Base-by-base conservation (phyloP, 495 filamentous ascomycete species). In the Trichocladium uniseriatum region DNA sequence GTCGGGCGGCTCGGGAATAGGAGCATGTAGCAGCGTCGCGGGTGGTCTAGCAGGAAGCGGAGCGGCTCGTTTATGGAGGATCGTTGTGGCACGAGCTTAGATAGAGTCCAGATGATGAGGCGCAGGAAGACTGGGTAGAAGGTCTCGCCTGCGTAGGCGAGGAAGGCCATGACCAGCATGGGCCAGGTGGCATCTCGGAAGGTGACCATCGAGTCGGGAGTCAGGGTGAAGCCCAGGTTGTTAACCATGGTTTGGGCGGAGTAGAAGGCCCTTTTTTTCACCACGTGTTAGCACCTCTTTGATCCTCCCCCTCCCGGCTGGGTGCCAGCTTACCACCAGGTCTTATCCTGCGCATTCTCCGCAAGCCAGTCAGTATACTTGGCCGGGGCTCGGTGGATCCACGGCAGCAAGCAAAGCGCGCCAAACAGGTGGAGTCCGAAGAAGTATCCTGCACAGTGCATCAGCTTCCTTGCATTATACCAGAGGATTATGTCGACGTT, bases 121-220 rank as follows among this genome's bases (percentile, higher is more conserved):
- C 89, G 82, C 35, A 95, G 76, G 79, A 91, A 86, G 58, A 88
- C 84, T 1, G 89, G 89, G 56, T 94, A 95, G 5, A 82, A 89
- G 0, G 89, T 95, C 51, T 95, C 95, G 20, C 89, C 89, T 44
- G 89, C 83, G 39, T 94, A 78, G 61, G 94, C 90, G 29, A 94
- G 71, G 52, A 87, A 88, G 1, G 76, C 75, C 53, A 86, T 74
- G 27, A 90, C 58, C 1, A 94, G 60, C 16, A 95, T 70, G 4
- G 84, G 79, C 42, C 83, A 82, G 1, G 81, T 67, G 14, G 86
- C 83, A 9, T 63, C 77, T 51, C 84, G 73, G 58, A 95, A 94
- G 0, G 85, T 87, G 20, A 78, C 68, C 83, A 94, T 90, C 16
- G 85, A 90, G 66, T 94, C 85, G 0, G 89, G 84, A 0, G 87